Base-by-base conservation (phyloP, 1,139 yeast genomes). In the Torulaspora pretoriensis region DNA sequence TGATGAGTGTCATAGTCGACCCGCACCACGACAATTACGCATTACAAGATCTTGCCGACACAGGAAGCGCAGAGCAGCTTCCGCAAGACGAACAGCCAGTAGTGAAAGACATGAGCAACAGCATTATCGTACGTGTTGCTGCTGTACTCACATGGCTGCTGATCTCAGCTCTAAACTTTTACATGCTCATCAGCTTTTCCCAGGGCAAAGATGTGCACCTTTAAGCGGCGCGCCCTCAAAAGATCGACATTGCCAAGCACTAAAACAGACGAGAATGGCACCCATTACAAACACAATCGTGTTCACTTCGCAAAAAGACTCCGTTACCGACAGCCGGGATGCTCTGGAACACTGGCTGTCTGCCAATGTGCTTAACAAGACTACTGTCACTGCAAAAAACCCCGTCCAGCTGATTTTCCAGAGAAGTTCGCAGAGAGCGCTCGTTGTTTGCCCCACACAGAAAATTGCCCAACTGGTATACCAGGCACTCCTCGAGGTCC, bases 161-260 rank as follows among this genome's bases (percentile, higher is more conserved):
- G 32, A 87, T 92, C 22, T 73, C 94, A 0, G 76, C 75, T 26
- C 73, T 92, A 54, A 92, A 92, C 65, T 68, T 85, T 50, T 92
- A 86, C 66, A 72, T 90, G 63, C 74, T 90, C 38, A 58, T 74
- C 27, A 81, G 89, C 47, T 85, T 83, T 70, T 77, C 86, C 3
- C 70, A 75, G 53, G 95, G 94, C 4, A 82, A 83, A 43, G 88
- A 83, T 53, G 80, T 84, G 16, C 74, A 70, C 47, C 63, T 75
- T 32, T 74, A 57, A 56, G 40, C 40, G 25, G 13, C 28, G 34
- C 40, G 40, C 33, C 13, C 33, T 28, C 9, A 19, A 19, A 14
- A 9, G 34, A 32, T 26, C 37, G 28, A n/a, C 24, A 31, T 31
- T 16, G 14, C 30, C 14, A 4, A 25, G 13, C 17, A 24, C 16